Base-by-base conservation (phyloP, 306 rosid genomes). In the Myrica gale region DNA sequence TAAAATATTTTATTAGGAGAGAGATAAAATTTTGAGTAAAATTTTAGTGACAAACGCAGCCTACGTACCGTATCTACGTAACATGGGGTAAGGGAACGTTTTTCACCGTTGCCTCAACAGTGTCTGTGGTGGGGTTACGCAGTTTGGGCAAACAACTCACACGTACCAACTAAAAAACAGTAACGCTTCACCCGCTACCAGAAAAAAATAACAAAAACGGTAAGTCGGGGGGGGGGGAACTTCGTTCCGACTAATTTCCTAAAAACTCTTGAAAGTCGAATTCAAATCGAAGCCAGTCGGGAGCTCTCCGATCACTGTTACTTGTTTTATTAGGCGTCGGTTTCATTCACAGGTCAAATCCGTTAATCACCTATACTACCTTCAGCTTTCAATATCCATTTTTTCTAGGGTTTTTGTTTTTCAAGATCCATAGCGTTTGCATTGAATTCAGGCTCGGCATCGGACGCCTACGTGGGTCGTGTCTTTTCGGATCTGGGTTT, bases 401-500 rank as follows among this genome's bases (percentile, higher is more conserved):
- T 54, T 77, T 63, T 54, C 67, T 63, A 72, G 82, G 82, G 65
- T 53, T 51, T 73, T 6, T 26, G 32, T 2, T 67, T 66, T 37
- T 4, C 32, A 6, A 47, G 56, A 48, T 52, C 67, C 12, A 5
- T 43, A 43, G 51, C 13, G 62, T 48, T 75, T 12, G 20, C 17
- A 69, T 76, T 65, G 48, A 16, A 74, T 70, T 76, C 23, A 12
- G 53, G 65, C 65, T 39, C 37, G 69, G 52, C 9, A 1, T 48
- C 4, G 52, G 52, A 10, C 12, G 13, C 52, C 52, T 10, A 48
- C 15, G 32, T 48, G 13, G 52, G 56, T 48, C 74, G 19, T 32
- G 53, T 70, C 62, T 67, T 73, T 66, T 52, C 79, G 63, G 87
- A 86, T 85, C 88, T 77, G 66, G 70, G 71, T 80, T 75, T 82